phyloP scores from a whole-genome alignment of 2,329 filamentous ascomycete species.

The Neofusicoccum laricinum region DNA sequence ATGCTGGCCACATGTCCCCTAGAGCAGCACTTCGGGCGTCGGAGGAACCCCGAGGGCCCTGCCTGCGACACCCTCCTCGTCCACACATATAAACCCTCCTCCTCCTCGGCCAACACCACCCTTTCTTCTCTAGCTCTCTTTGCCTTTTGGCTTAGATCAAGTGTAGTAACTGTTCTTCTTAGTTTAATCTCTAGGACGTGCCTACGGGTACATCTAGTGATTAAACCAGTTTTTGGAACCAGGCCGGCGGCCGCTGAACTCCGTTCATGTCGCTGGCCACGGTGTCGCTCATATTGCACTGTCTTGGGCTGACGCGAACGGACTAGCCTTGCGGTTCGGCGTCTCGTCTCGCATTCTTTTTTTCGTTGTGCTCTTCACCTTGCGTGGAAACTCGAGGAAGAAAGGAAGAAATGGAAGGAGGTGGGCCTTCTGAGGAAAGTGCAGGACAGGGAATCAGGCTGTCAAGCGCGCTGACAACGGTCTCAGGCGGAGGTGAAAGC shows the following conservation, averaged over 20 bases:
- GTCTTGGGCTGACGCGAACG: background rate
- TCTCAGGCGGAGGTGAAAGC: no score
- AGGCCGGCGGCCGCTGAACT: background rate
- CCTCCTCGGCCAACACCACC: background rate
- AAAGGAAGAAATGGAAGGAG: background rate
- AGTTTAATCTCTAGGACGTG: background rate
- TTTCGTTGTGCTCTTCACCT: background rate
- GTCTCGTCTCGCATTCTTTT: background rate
- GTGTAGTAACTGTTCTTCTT: background rate
- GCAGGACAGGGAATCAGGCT: no score
- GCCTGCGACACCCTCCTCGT: background rate
- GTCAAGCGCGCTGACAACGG: no score
- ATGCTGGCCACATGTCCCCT: no score
- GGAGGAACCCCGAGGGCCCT: no score
- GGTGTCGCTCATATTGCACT: background rate
- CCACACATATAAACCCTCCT: background rate
- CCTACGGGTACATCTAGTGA: background rate
- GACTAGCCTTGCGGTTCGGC: background rate
- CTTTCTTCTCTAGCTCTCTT: background rate
- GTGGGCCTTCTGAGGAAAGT: background rate
- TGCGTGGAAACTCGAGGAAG: background rate
- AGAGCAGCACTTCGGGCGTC: no score
- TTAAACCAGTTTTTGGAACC: background rate
- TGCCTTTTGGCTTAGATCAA: constrained; percentile 1
- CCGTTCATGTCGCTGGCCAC: background rate